These are phyloP conservation scores for Aspergillus vadensis DNA, from an alignment of 2,329 filamentous ascomycete species.

Conservation along the genomic window DNA sequence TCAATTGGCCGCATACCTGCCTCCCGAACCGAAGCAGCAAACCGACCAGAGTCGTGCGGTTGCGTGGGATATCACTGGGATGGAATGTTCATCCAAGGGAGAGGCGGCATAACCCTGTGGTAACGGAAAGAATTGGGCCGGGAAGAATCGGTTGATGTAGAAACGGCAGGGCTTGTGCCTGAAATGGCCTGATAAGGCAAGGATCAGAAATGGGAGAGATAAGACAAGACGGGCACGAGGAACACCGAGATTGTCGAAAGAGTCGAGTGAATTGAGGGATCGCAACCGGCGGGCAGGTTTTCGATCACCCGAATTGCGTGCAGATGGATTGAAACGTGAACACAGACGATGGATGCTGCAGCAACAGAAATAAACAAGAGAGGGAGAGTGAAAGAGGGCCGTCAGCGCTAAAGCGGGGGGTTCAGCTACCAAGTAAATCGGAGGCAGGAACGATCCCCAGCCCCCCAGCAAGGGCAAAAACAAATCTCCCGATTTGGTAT, in stretches of 20 bases:
- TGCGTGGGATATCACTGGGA: slow-evolving; percentile 11
- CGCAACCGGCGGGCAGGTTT: background rate
- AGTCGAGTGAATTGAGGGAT: background rate
- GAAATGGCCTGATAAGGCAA: background rate
- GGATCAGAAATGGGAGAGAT: background rate
- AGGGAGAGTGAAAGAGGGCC: slow-evolving; percentile 5
- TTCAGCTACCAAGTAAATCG: slow-evolving; percentile 17
- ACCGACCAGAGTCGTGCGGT: slow-evolving; percentile 11
- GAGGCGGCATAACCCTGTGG: slow-evolving; percentile 24
- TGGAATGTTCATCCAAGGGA: slow-evolving; percentile 31
- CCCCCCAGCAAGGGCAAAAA: slow-evolving; percentile 34
- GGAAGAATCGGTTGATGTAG: slow-evolving; percentile 28
- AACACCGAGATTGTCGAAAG: background rate
- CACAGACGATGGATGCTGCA: slow-evolving; percentile 1
- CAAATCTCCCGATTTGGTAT: slow-evolving; percentile 45
- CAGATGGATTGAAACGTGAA: background rate
- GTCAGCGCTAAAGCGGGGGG: slow-evolving; percentile 8
- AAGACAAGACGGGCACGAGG: background rate
- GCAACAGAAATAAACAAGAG: slow-evolving; percentile 4
- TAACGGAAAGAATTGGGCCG: slow-evolving; percentile 20
- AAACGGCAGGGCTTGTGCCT: slow-evolving; percentile 19
- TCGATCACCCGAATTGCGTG: background rate
- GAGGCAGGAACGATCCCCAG: slow-evolving; percentile 22
- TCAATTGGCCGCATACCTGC: slow-evolving; percentile 46
- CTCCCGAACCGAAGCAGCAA: slow-evolving; percentile 31